Conservation (phyloP, 2,329 filamentous ascomycete genomes). For the Calonectria pauciramosa region DNA sequence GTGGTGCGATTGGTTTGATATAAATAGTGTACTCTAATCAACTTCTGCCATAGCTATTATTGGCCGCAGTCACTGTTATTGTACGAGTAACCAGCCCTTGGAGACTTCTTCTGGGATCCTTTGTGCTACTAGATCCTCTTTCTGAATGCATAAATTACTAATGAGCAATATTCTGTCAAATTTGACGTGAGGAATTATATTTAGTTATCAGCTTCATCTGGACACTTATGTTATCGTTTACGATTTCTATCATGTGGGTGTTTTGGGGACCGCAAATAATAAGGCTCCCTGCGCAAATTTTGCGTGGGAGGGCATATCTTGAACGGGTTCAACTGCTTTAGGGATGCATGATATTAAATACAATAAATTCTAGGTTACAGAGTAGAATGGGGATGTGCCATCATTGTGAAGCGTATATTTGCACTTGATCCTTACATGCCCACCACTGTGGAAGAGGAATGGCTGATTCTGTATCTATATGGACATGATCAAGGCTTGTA, state of each 20-base stretch:
- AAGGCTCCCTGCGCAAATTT: not conserved
- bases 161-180: not conserved
- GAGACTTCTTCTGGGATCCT: not conserved
- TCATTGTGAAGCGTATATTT: no score
- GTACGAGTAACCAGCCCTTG: not conserved
- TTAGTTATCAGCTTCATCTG: not conserved
- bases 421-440: no score
- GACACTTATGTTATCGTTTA: not conserved
- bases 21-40: not conserved
- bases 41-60: not conserved
- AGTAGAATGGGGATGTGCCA: no score
- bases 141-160: not conserved
- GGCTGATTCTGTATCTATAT: no score
- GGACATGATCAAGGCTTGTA: no score
- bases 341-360: not conserved
- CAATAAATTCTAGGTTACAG: no score
- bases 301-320: not conserved
- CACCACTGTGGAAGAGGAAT: no score
- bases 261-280: not conserved
- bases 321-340: not conserved
- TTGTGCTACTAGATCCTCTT: not conserved
- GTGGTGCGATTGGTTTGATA: not conserved
- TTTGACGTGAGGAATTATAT: not conserved
- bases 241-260: not conserved
- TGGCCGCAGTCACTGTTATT: not conserved